Conservation (phyloP, 2,329 filamentous ascomycete species). For the Cladophialophora chaetospira region DNA sequence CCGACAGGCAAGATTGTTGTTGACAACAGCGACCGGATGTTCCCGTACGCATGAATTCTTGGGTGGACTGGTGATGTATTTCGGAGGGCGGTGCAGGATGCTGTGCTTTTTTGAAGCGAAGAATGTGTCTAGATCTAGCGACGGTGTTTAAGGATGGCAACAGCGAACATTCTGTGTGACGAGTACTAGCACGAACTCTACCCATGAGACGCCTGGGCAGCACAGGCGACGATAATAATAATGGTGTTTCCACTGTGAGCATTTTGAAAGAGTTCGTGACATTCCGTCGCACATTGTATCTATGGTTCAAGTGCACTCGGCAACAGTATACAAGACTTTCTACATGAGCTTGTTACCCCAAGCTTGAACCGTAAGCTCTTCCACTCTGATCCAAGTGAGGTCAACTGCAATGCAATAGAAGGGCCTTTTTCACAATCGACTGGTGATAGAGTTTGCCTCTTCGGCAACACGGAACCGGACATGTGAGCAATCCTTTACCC, state of each 20-base stretch:
- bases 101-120: not conserved
- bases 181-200: too few relatives aligned
- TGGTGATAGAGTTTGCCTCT: not conserved
- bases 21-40: constrained; percentile 22
- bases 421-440: too few relatives aligned
- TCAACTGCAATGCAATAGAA: too few relatives aligned
- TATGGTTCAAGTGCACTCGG: too few relatives aligned
- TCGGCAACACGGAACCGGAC: constrained; percentile 1
- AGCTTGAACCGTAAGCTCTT: too few relatives aligned
- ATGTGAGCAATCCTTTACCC: too few relatives aligned
- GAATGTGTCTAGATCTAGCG: not conserved
- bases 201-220: not conserved
- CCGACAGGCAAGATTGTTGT: constrained; percentile 24
- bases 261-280: too few relatives aligned
- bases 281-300: too few relatives aligned
- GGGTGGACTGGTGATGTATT: constrained; percentile 23
- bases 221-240: not conserved
- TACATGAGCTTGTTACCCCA: too few relatives aligned
- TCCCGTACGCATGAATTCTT: constrained; percentile 15
- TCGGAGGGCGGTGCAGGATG: not conserved
- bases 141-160: not conserved
- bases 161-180: too few relatives aligned
- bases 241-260: not conserved
- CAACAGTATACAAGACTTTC: too few relatives aligned
- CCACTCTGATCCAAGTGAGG: too few relatives aligned